These are phyloP conservation scores for Drosera capensis DNA, from an alignment of 148 eudicot genomes.

Conservation along the genomic window DNA sequence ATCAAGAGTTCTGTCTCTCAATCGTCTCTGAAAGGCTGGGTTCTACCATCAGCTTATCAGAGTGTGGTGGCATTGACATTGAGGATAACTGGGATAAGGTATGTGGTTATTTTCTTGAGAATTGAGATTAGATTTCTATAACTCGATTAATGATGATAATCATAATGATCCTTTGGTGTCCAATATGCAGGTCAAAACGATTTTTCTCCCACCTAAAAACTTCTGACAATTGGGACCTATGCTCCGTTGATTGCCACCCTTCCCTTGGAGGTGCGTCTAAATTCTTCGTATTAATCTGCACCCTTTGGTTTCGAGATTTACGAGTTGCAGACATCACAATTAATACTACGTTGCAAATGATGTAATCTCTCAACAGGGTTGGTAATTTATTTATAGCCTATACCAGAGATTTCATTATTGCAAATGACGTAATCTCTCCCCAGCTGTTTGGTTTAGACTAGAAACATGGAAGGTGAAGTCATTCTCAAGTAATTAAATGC, in stretches of 20 bases:
- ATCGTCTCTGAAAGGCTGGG: slow-evolving; percentile 77
- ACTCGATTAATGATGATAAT: slow-evolving; percentile 1
- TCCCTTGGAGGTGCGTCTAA: not conserved
- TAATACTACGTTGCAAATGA: too few relatives aligned
- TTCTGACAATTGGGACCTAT: not conserved
- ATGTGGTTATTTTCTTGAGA: not conserved
- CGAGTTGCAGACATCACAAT: too few relatives aligned
- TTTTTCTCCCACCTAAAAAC: slow-evolving; percentile 33
- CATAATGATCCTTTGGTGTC: too few relatives aligned
- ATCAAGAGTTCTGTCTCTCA: slow-evolving; percentile 58
- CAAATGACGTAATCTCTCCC: too few relatives aligned
- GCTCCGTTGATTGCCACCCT: not conserved
- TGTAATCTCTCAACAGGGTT: too few relatives aligned
- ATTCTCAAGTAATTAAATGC: too few relatives aligned
- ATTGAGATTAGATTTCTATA: slow-evolving; percentile 1
- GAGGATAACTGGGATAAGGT: slow-evolving; percentile 95
- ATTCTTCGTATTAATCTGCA: not conserved
- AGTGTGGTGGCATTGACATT: slow-evolving; percentile 81
- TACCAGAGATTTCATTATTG: too few relatives aligned
- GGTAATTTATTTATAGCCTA: too few relatives aligned
- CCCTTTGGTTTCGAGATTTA: too few relatives aligned
- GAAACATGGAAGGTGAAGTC: too few relatives aligned
- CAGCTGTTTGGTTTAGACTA: too few relatives aligned
- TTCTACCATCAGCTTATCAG: slow-evolving; percentile 60
- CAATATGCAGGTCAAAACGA: slow-evolving; percentile 40